Evolutionary conservation across 2,329 filamentous ascomycete species (phyloP).

Genomic region (Aspergillus sp.): DNA sequence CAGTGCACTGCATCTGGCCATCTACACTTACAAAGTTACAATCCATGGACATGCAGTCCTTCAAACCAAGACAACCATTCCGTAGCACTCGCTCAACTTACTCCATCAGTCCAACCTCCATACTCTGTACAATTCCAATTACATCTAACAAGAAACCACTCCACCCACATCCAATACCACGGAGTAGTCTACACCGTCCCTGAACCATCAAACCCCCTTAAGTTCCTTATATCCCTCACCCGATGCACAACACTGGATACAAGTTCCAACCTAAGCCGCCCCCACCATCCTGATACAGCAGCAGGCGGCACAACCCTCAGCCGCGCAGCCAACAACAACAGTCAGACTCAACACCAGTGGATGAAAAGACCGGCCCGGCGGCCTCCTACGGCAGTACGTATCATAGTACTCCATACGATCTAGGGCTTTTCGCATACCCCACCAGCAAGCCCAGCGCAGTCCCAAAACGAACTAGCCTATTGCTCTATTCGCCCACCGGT

Average conservation of each 20-base stretch:
- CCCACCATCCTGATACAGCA: not conserved
- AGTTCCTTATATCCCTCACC: not conserved
- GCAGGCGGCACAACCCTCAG: not conserved
- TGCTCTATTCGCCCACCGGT: slow-evolving; percentile 24
- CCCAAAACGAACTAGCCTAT: not conserved
- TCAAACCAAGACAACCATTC: not conserved
- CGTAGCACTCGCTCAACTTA: not conserved
- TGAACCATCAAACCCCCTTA: too few relatives aligned
- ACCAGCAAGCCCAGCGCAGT: not conserved
- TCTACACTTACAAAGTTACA: not conserved
- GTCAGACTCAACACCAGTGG: too few relatives aligned
- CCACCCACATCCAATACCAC: too few relatives aligned
- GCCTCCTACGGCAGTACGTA: too few relatives aligned
- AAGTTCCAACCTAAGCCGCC: not conserved
- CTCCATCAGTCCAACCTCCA: not conserved
- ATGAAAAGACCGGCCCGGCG: too few relatives aligned
- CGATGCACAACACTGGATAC: not conserved
- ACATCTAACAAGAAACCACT: not conserved
- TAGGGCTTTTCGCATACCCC: not conserved
- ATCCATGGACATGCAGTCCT: not conserved
- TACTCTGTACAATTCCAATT: too few relatives aligned
- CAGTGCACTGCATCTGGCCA: too few relatives aligned
- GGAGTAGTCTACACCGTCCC: too few relatives aligned
- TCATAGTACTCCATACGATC: too few relatives aligned
- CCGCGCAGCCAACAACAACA: not conserved